These are phyloP conservation scores for Paratinospora sagittata DNA, from an alignment of 164 flowering plant species.

Conservation along the genomic window DNA sequence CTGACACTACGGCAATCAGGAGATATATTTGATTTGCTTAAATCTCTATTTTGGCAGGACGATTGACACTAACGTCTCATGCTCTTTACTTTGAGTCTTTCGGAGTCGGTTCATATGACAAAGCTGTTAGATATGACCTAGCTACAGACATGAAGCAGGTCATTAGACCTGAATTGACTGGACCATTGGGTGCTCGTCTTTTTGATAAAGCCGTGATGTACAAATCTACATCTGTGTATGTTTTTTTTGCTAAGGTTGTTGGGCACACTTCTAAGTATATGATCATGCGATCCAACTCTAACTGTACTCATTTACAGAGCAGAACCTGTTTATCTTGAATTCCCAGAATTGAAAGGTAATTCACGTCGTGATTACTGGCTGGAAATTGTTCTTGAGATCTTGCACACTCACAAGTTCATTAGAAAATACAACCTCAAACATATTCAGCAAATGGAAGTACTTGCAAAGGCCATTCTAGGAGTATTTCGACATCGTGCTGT, in stretches of 20 bases:
- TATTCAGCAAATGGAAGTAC: conserved; percentile 55
- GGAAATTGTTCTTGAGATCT: conserved; percentile 65
- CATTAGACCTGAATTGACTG: conserved; percentile 81
- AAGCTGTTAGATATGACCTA: conserved; percentile 75
- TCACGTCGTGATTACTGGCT: conserved; percentile 92
- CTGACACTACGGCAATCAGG: not conserved
- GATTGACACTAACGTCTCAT: conserved; percentile 66
- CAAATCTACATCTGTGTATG: conserved; percentile 69
- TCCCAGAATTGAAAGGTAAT: conserved; percentile 79
- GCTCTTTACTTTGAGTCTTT: conserved; percentile 82
- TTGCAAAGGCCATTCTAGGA: conserved; percentile 65
- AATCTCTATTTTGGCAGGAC: conserved; percentile 40
- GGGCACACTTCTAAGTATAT: not conserved
- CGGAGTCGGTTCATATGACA: conserved; percentile 76
- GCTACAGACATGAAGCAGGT: conserved; percentile 68
- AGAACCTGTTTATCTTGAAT: conserved; percentile 74
- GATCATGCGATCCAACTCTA: conserved; percentile 10
- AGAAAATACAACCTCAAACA: conserved; percentile 47
- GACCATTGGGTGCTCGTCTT: conserved; percentile 85
- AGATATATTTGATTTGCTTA: not conserved
- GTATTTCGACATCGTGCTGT: conserved; percentile 62
- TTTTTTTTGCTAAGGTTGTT: conserved; percentile 15
- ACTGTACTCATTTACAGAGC: conserved; percentile 35
- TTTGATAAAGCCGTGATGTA: conserved; percentile 91
- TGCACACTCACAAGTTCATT: conserved; percentile 58